Conservation (phyloP, 73 alveolate genomes). For the Diophrys appendiculata region DNA sequence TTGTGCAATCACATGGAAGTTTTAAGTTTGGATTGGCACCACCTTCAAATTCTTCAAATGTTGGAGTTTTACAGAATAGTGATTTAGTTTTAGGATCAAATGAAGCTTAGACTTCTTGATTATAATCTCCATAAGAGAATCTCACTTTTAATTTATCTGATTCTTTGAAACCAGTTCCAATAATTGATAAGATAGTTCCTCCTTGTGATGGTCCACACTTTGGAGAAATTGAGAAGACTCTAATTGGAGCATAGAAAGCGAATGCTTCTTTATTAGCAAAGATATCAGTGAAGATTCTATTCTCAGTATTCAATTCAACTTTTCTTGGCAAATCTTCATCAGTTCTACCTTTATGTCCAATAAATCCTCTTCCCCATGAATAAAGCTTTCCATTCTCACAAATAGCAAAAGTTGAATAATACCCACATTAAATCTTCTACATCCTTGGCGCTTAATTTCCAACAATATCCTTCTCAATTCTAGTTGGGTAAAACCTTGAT, state of each 20-base stretch:
- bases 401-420: conserved; percentile 87
- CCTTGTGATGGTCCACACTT: conserved; percentile 99
- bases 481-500: conserved; percentile 82
- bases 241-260: conserved; percentile 94
- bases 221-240: conserved; percentile 95
- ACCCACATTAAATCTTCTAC: conserved; percentile 87
- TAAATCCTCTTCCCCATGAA: conserved; percentile 97
- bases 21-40: conserved; percentile 67
- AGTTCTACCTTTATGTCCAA: conserved; percentile 85
- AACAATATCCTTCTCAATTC: conserved; percentile 78
- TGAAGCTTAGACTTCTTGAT: conserved; percentile 88
- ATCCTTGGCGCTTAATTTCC: conserved; percentile 74
- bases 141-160: conserved; percentile 92
- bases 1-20: conserved; percentile 90
- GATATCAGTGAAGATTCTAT: conserved; percentile 91
- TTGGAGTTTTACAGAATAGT: conserved; percentile 93
- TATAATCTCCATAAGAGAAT: conserved; percentile 89
- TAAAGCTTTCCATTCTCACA: conserved; percentile 86
- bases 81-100: conserved; percentile 86
- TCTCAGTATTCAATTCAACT: conserved; percentile 80
- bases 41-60: conserved; percentile 87
- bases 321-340: conserved; percentile 80
- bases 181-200: conserved; percentile 87
- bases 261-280: conserved; percentile 90
- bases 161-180: conserved; percentile 97